Percentiles rank a stretch among this genome's conserved stretches.
phyloP scores from a whole-genome alignment of 2,329 filamentous ascomycete species.

The Dactylellina sp. region DNA sequence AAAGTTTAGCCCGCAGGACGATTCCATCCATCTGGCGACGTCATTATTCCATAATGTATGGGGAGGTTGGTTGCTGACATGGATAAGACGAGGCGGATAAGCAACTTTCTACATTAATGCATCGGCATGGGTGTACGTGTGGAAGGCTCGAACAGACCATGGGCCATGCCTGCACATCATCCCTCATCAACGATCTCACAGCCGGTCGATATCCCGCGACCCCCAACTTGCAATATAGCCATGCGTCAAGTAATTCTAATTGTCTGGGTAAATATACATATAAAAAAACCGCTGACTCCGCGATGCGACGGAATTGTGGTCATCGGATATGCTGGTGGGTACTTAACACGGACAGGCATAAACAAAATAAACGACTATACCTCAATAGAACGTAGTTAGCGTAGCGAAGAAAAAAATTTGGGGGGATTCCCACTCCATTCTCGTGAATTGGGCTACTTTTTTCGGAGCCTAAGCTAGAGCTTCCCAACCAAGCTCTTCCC shows the following conservation, averaged over 20 bases:
- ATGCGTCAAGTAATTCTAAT: too few species aligned
- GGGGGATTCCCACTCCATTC: too few species aligned
- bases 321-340: conserved; percentile 1
- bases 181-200: conserved; percentile 5
- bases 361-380: not conserved
- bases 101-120: not conserved
- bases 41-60: conserved; percentile 39
- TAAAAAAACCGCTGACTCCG: conserved; percentile 21
- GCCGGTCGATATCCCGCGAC: conserved; percentile 10
- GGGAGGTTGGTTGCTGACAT: conserved; percentile 25
- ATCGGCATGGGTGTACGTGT: not conserved
- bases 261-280: conserved; percentile 8
- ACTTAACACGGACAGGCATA: not conserved
- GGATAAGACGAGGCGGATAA: conserved; percentile 10
- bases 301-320: conserved; percentile 30
- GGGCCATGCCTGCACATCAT: conserved; percentile 15
- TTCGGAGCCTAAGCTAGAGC: not conserved
- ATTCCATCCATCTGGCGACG: conserved; percentile 40
- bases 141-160: not conserved
- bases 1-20: not conserved
- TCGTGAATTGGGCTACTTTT: too few species aligned
- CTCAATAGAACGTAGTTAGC: not conserved
- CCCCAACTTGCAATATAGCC: conserved; percentile 2
- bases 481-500: not conserved
- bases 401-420: too few species aligned